A percentile compares a stretch with the other conserved stretches of the same genome.
Evolutionary conservation across 163 green algal species (phyloP).

Genomic region (Scenedesmus sp.): DNA sequence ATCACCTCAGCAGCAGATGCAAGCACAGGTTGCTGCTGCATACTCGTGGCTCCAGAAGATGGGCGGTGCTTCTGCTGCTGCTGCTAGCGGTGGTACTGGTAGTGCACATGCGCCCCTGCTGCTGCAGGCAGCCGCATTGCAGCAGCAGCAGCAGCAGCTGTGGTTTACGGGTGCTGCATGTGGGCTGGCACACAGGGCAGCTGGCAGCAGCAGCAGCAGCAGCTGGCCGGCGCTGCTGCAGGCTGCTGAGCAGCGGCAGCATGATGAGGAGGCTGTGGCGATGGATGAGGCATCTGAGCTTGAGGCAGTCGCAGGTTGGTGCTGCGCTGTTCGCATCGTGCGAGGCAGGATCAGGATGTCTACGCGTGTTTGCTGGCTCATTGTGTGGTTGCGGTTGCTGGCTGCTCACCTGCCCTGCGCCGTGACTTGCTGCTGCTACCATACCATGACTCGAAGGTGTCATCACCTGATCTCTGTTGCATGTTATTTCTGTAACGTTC

Average conservation of each 20-base stretch:
- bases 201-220: conserved; percentile 4
- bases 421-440: background rate
- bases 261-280: background rate
- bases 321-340: background rate
- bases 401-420: no score
- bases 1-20: background rate
- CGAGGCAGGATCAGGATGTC: no score
- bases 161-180: background rate
- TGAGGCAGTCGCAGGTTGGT: background rate
- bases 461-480: background rate
- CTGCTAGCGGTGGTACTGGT: background rate
- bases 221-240: background rate
- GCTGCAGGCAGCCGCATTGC: background rate
- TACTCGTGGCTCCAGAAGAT: background rate
- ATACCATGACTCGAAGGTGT: no score
- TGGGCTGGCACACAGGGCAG: background rate
- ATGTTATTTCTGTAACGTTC: background rate
- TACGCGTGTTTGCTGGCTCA: no score
- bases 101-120: background rate
- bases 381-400: no score
- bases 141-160: conserved; percentile 4
- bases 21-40: conserved; percentile 11
- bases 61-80: conserved; percentile 2
- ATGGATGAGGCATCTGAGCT: background rate
- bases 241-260: conserved; percentile 3